Evolutionary conservation across 2,329 filamentous ascomycete species (phyloP), one percentile per base, ranked within the genome.

Genomic region (Coleophoma eucalyptorum): DNA sequence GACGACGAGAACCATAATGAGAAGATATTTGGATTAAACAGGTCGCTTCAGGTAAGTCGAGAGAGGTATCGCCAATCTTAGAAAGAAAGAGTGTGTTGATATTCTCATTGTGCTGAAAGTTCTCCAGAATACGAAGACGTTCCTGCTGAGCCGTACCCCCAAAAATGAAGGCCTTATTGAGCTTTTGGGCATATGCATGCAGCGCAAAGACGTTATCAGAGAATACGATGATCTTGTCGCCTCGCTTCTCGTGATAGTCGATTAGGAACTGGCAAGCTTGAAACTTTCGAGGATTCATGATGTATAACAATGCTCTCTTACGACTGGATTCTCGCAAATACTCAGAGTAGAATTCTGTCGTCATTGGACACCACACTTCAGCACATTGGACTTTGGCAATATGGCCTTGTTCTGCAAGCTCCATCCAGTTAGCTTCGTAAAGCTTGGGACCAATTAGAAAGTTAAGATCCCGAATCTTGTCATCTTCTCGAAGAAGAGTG

Each of bases 361-460:
- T 96, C 94, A 99, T 99, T 2, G 93, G 91, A 65, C 94, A 99
- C 94, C 94, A 99, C 6, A 99, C 94, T 69, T 99, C 94, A 13
- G 94, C 94, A 68, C 94, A 99, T 69, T 99, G 94, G 2, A 99
- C 94, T 59, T 90, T 87, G 34, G 94, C 94, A 67, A 99, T 99
- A 65, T 97, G 92, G 1, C 94, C 94, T 70, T 97, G 91, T 63
- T 97, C 90, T 1, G 93, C 94, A 38, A 99, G 80, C 68, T 99
- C 94, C 85, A 97, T 96, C 94, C 94, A 99, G 68, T 99, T 99
- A 26, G 94, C 94, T 70, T 99, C 94, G 66, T 96, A 99, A 0
- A 99, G 77, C 69, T 99, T 99, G 0, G 94, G 94, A 0, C 94
- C 94, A 62, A 99, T 97, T 52, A 99, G 73, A 66, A 97, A 99